Evolutionary conservation across 306 rosid species (phyloP).

Genomic region (Delonix regia): DNA sequence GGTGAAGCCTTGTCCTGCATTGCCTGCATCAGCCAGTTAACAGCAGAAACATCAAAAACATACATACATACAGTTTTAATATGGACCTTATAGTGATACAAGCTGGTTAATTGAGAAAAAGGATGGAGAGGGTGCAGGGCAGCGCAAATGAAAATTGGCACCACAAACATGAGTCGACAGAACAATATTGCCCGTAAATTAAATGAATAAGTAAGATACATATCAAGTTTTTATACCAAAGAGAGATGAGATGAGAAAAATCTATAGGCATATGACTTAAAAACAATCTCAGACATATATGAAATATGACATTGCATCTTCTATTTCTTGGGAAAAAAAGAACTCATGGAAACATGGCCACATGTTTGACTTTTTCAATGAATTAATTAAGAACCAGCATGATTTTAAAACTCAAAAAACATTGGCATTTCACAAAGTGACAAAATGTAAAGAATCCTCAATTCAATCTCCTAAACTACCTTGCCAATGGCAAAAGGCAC

Average conservation of each 20-base stretch:
- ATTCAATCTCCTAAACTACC: not conserved
- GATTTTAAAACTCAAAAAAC: not conserved
- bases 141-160: not conserved
- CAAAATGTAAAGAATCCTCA: not conserved
- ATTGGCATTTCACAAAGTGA: slow-evolving; percentile 13
- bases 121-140: not conserved
- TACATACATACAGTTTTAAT: not conserved
- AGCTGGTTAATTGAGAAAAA: not conserved
- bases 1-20: slow-evolving; percentile 82
- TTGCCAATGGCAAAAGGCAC: not conserved
- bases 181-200: not conserved
- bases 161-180: slow-evolving; percentile 19
- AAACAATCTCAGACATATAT: not conserved
- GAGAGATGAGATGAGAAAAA: not conserved
- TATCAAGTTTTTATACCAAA: not conserved
- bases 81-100: not conserved
- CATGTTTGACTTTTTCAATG: too few species aligned
- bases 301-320: not conserved
- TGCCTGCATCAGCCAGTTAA: slow-evolving; percentile 64
- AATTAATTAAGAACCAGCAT: too few species aligned
- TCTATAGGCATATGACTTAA: slow-evolving; percentile 1
- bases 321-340: slow-evolving; percentile 14
- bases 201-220: not conserved
- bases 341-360: not conserved
- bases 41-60: slow-evolving; percentile 31